Conservation (phyloP, 805 yeast species). For the Pichia occidentalis region DNA sequence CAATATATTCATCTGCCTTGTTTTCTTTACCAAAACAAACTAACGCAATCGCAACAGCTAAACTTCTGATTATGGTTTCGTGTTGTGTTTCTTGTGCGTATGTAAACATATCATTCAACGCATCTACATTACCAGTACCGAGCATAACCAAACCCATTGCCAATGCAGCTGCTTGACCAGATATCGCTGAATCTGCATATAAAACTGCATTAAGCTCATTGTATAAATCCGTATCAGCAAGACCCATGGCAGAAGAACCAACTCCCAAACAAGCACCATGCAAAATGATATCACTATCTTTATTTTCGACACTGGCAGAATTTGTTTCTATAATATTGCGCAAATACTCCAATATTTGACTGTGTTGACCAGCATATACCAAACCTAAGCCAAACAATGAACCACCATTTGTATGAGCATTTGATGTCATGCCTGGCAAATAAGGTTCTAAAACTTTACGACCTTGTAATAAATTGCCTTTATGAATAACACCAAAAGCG, state of each 20-base stretch:
- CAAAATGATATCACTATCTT: constrained; percentile 72
- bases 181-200: constrained; percentile 84
- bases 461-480: constrained; percentile 90
- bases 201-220: constrained; percentile 79
- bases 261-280: constrained; percentile 96
- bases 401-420: constrained; percentile 93
- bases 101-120: constrained; percentile 71
- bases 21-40: constrained; percentile 82
- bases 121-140: constrained; percentile 73
- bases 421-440: constrained; percentile 72
- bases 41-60: constrained; percentile 83
- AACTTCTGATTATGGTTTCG: constrained; percentile 90
- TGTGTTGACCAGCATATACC: constrained; percentile 93
- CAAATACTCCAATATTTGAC: constrained; percentile 74
- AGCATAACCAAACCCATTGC: constrained; percentile 95
- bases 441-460: constrained; percentile 82
- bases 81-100: constrained; percentile 95
- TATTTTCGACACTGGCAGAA: constrained; percentile 33
- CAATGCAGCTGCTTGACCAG: constrained; percentile 94
- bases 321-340: constrained; percentile 64
- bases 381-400: constrained; percentile 89
- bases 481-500: constrained; percentile 94
- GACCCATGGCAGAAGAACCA: constrained; percentile 96
- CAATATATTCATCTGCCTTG: constrained; percentile 64
- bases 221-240: constrained; percentile 64